Evolutionary conservation across 768 basidiomycete species (phyloP), one percentile per base, ranked within the genome.

Genomic region (Strobilomyces confusus): DNA sequence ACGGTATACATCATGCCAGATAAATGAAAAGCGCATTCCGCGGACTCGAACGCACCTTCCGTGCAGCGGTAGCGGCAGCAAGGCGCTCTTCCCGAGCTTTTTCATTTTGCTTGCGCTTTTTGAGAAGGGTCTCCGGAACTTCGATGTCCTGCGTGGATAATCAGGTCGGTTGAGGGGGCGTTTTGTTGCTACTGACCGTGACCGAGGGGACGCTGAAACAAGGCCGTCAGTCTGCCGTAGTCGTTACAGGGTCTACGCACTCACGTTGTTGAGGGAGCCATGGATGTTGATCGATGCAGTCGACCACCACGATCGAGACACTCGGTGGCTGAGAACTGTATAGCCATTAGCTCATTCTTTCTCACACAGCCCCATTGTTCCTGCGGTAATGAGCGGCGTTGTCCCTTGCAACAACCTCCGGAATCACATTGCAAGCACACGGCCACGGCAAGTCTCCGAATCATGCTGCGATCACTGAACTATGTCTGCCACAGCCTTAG

Each of bases 61-160:
- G 87, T 60, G 93, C 92, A 62, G 86, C 87, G 38, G 77, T 71
- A 22, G 89, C 91, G 56, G 89, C 89, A 61, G 79, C 84, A 61
- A 95, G 80, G 65, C 90, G 92, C 69, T 95, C 93, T 79, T 95
- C 93, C 67, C 92, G 82, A 59, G 87, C 89, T 80, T 95, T 95
- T 80, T 95, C 92, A 69, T 86, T 95, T 78, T 93, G 89, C 79
- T 95, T 94, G 78, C 95, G 87, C 81, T 95, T 98, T 84, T 97
- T 98, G 80, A 98, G 92, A 80, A 98, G 86, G 70, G 95, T 98
- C 87, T 97, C 95, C 73, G 95, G 95, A 77, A 95, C 95, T 84
- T 95, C 89, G 72, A 97, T 86, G 69, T 86, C 83, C 90, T 92
- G 65, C 57, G 46, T 25, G 20, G 20, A 37, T 22, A 30, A 51